A percentile compares a stretch with the other conserved stretches of the same genome.
Evolutionary conservation across 2,329 filamentous ascomycete species (phyloP).

Genomic region (Colletotrichum nymphaeae): DNA sequence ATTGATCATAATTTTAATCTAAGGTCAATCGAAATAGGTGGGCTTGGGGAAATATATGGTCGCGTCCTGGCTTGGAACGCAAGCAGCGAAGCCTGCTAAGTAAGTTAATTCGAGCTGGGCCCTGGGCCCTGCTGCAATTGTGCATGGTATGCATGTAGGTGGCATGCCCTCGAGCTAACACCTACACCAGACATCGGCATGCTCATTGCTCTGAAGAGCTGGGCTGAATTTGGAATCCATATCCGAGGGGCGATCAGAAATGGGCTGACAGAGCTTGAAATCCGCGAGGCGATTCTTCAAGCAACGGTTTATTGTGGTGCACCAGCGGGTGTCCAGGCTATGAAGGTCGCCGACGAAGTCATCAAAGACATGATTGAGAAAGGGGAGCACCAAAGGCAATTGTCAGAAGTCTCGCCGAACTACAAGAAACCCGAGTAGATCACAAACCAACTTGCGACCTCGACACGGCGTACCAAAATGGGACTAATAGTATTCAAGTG

Average conservation of each 20-base stretch:
- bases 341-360: conserved; percentile 41
- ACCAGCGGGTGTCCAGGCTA: conserved; percentile 52
- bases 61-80: conserved; percentile 68
- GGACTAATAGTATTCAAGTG: background rate
- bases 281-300: conserved; percentile 64
- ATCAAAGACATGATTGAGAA: conserved; percentile 42
- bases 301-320: conserved; percentile 54
- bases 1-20: background rate
- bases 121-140: no score
- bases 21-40: conserved; percentile 17
- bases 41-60: conserved; percentile 73
- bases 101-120: background rate
- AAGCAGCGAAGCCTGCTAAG: conserved; percentile 69
- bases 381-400: conserved; percentile 40
- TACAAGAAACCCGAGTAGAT: conserved; percentile 4
- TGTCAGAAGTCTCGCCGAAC: conserved; percentile 27
- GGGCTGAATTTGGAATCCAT: conserved; percentile 69
- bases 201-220: conserved; percentile 69
- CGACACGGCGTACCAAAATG: background rate
- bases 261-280: conserved; percentile 65
- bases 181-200: conserved; percentile 63
- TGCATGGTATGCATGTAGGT: background rate
- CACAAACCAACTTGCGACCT: background rate
- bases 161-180: background rate
- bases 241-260: conserved; percentile 71